Percentiles rank a stretch among this genome's conserved stretches.
Conservation (phyloP, 1,284 basidiomycete species). For the Ceratobasidium sp. region DNA sequence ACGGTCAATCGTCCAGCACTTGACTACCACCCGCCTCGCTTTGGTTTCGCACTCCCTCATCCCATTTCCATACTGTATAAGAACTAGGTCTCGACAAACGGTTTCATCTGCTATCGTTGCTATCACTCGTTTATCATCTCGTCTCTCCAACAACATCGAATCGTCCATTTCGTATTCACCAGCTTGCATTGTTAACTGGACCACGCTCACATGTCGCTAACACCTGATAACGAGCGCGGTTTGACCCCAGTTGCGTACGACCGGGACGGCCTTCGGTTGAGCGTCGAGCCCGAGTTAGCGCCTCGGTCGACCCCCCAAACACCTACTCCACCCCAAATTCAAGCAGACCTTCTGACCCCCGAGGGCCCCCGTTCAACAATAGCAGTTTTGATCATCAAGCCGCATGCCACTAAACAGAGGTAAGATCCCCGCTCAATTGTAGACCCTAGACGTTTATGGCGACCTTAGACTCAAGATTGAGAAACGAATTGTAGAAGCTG, state of each 20-base stretch:
- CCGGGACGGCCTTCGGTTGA: constrained; percentile 22
- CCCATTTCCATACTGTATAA: constrained; percentile 6
- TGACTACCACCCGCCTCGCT: constrained; percentile 31
- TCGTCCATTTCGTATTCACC: not conserved
- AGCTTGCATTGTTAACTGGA: not conserved
- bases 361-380: constrained; percentile 17
- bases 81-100: constrained; percentile 9
- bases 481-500: constrained; percentile 38
- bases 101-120: constrained; percentile 26
- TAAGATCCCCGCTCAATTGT: not conserved
- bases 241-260: constrained; percentile 31
- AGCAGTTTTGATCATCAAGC: constrained; percentile 39
- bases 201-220: constrained; percentile 15
- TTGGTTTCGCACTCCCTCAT: not conserved
- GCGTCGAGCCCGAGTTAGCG: constrained; percentile 16
- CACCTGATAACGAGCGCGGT: constrained; percentile 7
- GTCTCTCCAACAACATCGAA: not conserved
- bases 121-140: constrained; percentile 21
- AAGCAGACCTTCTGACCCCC: not conserved
- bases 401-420: constrained; percentile 37
- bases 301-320: constrained; percentile 7
- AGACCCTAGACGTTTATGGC: not conserved
- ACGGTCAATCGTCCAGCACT: constrained; percentile 8
- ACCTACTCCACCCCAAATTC: not conserved
- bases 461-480: constrained; percentile 40